phyloP scores from a whole-genome alignment of 139 green algal genomes.

The Chlamydomonas asymmetrica region DNA sequence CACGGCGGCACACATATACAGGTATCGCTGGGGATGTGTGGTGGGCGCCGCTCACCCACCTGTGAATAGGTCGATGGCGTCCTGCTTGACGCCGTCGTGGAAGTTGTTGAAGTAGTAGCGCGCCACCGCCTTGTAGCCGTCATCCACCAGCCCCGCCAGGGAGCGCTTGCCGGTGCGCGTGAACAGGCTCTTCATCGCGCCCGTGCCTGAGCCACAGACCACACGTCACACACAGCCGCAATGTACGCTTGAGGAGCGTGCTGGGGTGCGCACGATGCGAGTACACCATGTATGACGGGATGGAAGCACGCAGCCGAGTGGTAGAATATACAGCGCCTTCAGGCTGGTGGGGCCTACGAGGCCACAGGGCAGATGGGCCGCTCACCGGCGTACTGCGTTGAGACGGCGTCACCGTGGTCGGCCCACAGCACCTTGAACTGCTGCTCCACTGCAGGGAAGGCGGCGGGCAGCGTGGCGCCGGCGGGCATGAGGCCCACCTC shows the following conservation, averaged over 20 bases:
- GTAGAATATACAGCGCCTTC: too few species aligned
- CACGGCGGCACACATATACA: too few species aligned
- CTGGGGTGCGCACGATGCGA: too few species aligned
- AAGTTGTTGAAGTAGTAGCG: constrained; percentile 95
- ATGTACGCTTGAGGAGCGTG: too few species aligned
- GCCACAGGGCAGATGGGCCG: too few species aligned
- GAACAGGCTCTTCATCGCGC: constrained; percentile 88
- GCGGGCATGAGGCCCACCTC: constrained; percentile 58
- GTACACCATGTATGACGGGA: too few species aligned
- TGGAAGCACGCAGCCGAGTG: too few species aligned
- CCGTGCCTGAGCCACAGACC: constrained; percentile 54
- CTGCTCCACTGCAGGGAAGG: constrained; percentile 53
- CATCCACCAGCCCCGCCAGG: constrained; percentile 77
- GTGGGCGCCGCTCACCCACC: constrained; percentile 47
- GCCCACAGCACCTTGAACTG: constrained; percentile 85
- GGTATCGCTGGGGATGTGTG: too few species aligned
- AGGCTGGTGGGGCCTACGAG: too few species aligned
- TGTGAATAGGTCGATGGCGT: constrained; percentile 80
- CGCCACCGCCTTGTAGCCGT: constrained; percentile 73
- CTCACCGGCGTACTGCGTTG: constrained; percentile 80
- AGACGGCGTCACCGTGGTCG: constrained; percentile 86
- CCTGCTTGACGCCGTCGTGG: constrained; percentile 84
- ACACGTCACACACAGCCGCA: too few species aligned
- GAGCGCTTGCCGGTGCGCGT: constrained; percentile 88
- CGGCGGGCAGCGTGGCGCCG: constrained; percentile 49